Evolutionary conservation across 768 basidiomycete genomes (phyloP).

Genomic region (Butyriboletus loyo): DNA sequence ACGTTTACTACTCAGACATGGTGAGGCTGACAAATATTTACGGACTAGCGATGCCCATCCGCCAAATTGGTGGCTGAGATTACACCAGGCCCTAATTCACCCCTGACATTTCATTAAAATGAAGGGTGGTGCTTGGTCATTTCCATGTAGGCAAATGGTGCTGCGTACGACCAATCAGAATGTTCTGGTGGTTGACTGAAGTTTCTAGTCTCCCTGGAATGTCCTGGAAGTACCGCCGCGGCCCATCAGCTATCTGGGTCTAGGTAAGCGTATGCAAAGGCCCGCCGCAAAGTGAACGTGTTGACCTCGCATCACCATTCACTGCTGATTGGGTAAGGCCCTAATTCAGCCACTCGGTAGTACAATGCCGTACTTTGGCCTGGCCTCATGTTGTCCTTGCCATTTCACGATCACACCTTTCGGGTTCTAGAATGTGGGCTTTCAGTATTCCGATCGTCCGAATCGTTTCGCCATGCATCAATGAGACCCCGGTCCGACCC

Average conservation of each 20-base stretch:
- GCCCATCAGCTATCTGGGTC: conserved; percentile 7
- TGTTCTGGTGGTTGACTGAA: conserved; percentile 4
- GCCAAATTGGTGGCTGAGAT: conserved; percentile 17
- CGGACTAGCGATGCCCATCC: conserved; percentile 9
- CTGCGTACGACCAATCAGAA: conserved; percentile 8
- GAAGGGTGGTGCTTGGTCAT: conserved; percentile 15
- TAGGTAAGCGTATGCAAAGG: conserved; percentile 9
- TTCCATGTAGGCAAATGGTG: conserved; percentile 8
- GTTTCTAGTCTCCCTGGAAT: conserved; percentile 13
- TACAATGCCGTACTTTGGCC: conserved; percentile 22
- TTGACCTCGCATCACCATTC: conserved; percentile 13
- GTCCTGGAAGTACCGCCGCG: conserved; percentile 4
- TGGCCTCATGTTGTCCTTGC: conserved; percentile 29
- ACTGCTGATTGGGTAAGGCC: conserved; percentile 12
- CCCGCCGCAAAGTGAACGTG: conserved; percentile 16
- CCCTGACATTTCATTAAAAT: conserved; percentile 18
- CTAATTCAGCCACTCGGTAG: conserved; percentile 16
- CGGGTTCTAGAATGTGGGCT: conserved; percentile 22
- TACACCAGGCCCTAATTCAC: conserved; percentile 20
- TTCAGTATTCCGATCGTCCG: conserved; percentile 21
- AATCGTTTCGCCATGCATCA: conserved; percentile 11
- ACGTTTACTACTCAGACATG: conserved; percentile 5
- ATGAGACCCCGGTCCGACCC: conserved; percentile 19
- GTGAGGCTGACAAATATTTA: conserved; percentile 22
- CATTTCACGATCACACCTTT: conserved; percentile 22